Conservation (phyloP, 441 rosid species). For the Rhodomyrtus psidioides region DNA sequence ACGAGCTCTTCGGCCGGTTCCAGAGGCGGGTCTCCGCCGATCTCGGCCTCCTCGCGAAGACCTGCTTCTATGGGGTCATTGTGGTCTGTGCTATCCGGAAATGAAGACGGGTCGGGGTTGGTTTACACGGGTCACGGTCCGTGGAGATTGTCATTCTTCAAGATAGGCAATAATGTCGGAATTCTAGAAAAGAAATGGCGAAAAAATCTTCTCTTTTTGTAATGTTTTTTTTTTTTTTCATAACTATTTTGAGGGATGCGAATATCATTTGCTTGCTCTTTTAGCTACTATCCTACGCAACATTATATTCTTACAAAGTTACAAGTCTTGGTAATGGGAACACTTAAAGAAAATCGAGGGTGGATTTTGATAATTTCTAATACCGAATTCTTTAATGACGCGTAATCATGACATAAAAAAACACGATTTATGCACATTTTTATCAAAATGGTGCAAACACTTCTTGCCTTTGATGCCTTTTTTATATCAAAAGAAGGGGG, state of each 20-base stretch:
- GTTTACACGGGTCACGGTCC: not conserved
- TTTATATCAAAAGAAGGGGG: too few species aligned
- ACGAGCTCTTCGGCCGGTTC: constrained; percentile 32
- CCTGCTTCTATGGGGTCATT: constrained; percentile 38
- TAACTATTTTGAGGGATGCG: not conserved
- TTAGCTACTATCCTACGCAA: not conserved
- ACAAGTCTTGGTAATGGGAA: not conserved
- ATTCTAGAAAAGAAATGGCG: not conserved
- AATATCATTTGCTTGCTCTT: not conserved
- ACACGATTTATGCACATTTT: not conserved
- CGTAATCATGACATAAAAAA: not conserved
- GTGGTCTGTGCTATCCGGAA: constrained; percentile 26
- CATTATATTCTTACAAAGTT: not conserved
- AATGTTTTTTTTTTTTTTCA: not conserved
- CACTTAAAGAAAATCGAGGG: not conserved
- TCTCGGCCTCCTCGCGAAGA: constrained; percentile 23
- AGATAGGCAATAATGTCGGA: not conserved
- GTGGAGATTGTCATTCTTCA: not conserved
- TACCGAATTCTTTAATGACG: not conserved
- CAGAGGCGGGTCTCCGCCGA: constrained; percentile 28
- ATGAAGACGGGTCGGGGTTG: not conserved
- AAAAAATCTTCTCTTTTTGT: not conserved
- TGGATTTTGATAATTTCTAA: not conserved
- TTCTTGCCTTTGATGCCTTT: too few species aligned
- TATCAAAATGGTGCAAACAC: not conserved